Evolutionary conservation across 2,329 filamentous ascomycete genomes (phyloP), one percentile per base, ranked within the genome.

Genomic region (Reticulascus tulasneorum): DNA sequence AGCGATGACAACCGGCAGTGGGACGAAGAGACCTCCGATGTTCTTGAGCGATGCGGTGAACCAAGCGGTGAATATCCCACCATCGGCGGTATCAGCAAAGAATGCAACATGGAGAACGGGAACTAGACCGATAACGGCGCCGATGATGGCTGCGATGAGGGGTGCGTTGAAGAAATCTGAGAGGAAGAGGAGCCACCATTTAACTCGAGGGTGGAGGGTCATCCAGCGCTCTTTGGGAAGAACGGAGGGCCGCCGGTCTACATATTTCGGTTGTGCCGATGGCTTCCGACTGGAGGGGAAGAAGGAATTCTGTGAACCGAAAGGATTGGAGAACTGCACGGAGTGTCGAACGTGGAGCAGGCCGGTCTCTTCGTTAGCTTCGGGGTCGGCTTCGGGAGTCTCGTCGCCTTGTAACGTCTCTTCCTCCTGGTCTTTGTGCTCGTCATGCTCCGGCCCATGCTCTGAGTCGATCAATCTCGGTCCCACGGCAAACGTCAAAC

Each of bases 21-120:
- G 70, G 1, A 81, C 77, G 50, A 85, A 85, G 1, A 85, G 63
- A 1, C 69, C 64, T 4, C 81, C 80, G 16, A 84, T 66, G 37
- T 79, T 82, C 45, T 76, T 69, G 15, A 84, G 57, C 1, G 74
- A 73, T 0, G 69, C 66, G 0, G 79, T 84, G 24, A 85, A 59
- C 80, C 79, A 85, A 1, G 79, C 79, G 15, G 74, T 79, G 47
- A 84, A 72, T 37, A 80, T 74, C 2, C 82, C 79, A 6, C 80
- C 81, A 6, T 80, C 60, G 7, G 72, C 54, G 9, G 67, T 67
- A 9, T 67, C 57, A 33, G 59, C 67, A 62, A 85, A 85, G 56
- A 86, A 84, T 3, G 75, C 69, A 4, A 56, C 56, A 47, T 84
- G 79, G 1, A 85, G 60, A 1, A 67, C 49, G 0, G 79, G 79